Percentiles rank a stretch among this genome's conserved stretches.
Evolutionary conservation across 305 asterid species (phyloP).

Genomic region (Fraxinus platypoda): DNA sequence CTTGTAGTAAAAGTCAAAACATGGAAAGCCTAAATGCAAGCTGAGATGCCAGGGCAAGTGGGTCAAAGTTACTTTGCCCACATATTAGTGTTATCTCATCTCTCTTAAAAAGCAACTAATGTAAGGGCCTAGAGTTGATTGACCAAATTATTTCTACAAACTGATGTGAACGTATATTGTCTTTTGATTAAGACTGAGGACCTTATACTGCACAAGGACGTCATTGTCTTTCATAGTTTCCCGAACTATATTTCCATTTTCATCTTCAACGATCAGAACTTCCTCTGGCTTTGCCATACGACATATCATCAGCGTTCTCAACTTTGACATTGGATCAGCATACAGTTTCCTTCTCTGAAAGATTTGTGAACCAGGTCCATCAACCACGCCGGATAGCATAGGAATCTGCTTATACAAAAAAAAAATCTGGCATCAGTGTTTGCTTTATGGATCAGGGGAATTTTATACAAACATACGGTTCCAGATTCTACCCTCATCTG

Average conservation of each 20-base stretch:
- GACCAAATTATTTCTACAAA: background rate
- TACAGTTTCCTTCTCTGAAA: constrained; percentile 85
- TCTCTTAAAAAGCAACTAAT: background rate
- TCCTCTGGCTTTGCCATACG: constrained; percentile 99
- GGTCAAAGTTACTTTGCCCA: constrained; percentile 1
- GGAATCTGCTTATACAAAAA: constrained; percentile 52
- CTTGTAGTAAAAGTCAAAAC: background rate
- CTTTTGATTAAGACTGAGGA: constrained; percentile 22
- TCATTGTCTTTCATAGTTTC: constrained; percentile 99
- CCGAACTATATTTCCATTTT: constrained; percentile 98
- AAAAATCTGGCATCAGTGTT: constrained; percentile 7
- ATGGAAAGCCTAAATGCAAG: background rate
- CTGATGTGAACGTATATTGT: background rate
- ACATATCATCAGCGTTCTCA: constrained; percentile 89
- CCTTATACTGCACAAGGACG: constrained; percentile 98
- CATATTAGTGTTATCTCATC: background rate
- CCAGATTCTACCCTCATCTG: background rate
- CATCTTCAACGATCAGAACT: constrained; percentile 95
- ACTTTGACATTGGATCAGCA: constrained; percentile 88
- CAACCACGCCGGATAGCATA: constrained; percentile 58
- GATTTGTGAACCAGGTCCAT: constrained; percentile 82
- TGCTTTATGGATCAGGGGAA: background rate
- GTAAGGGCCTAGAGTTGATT: background rate
- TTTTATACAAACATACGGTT: background rate
- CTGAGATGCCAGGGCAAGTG: background rate